Percentiles rank a stretch among this genome's conserved stretches.
Conservation (phyloP, 2,329 filamentous ascomycete genomes). For the Reticulascus tulasneorum region DNA sequence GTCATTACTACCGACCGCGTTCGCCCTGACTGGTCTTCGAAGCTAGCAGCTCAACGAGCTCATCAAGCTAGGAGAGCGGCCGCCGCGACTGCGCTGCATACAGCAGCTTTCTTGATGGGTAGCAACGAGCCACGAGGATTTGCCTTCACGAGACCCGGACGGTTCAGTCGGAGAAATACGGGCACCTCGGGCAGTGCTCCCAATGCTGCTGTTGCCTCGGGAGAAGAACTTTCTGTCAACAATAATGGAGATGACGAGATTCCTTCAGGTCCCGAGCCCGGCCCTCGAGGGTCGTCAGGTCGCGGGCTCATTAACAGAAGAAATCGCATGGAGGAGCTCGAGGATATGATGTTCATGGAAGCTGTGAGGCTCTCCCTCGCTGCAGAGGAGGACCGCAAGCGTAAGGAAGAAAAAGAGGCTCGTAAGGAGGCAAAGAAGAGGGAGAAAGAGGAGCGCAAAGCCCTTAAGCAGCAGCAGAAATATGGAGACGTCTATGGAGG, state of each 20-base stretch:
- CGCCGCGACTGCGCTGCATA: constrained; percentile 89
- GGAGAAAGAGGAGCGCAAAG: constrained; percentile 80
- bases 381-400: constrained; percentile 87
- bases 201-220: constrained; percentile 24
- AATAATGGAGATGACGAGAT: constrained; percentile 20
- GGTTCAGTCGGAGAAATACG: constrained; percentile 55
- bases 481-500: constrained; percentile 30
- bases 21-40: constrained; percentile 90
- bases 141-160: constrained; percentile 32
- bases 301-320: constrained; percentile 28
- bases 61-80: constrained; percentile 84
- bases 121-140: constrained; percentile 53
- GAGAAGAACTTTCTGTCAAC: constrained; percentile 23
- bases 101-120: constrained; percentile 87
- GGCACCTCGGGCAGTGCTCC: constrained; percentile 25
- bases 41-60: constrained; percentile 77
- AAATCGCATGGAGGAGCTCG: constrained; percentile 74
- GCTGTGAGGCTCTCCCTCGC: constrained; percentile 88
- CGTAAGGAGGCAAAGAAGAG: constrained; percentile 80
- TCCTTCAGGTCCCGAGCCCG: constrained; percentile 28
- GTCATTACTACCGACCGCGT: constrained; percentile 92
- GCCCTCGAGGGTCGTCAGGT: constrained; percentile 24
- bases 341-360: constrained; percentile 99
- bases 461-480: constrained; percentile 58
- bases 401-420: constrained; percentile 75